phyloP scores from a whole-genome alignment of 345 rosid genomes.

The Syzygium jambos region DNA sequence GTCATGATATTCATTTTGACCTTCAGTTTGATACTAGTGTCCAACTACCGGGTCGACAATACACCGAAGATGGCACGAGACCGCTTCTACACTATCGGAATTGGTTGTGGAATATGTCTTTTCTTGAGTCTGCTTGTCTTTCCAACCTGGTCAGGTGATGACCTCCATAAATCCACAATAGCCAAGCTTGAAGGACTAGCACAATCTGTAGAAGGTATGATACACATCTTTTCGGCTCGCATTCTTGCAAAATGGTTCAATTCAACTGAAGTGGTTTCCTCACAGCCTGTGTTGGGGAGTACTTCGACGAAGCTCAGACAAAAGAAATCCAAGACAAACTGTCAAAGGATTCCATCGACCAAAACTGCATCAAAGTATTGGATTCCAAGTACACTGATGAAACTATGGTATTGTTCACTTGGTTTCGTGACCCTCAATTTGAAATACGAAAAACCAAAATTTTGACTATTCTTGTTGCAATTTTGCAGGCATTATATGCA shows the following conservation, averaged over 20 bases:
- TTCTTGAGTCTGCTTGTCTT: conserved; percentile 57
- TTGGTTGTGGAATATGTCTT: conserved; percentile 69
- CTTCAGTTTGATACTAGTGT: conserved; percentile 64
- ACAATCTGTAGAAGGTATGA: conserved; percentile 54
- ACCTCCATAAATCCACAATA: conserved; percentile 61
- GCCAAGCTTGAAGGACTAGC: conserved; percentile 68
- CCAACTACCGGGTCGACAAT: conserved; percentile 53
- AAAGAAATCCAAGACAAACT: conserved; percentile 10
- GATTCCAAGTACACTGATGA: conserved; percentile 69
- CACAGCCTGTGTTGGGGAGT: conserved; percentile 60
- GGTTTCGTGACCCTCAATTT: not conserved
- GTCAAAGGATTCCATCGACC: conserved; percentile 41
- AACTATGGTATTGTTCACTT: conserved; percentile 31
- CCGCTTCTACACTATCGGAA: conserved; percentile 55
- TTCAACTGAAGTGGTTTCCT: not conserved
- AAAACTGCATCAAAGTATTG: conserved; percentile 56
- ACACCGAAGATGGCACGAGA: conserved; percentile 51
- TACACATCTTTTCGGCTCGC: not conserved
- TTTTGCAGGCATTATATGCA: conserved; percentile 49
- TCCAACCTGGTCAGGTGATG: conserved; percentile 85
- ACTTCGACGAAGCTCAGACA: conserved; percentile 27
- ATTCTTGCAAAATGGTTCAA: not conserved
- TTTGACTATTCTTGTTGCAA: not conserved
- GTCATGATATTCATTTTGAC: conserved; percentile 79
- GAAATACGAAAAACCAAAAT: not conserved